Conservation (phyloP, 371 early-diverging fungal species). For the Capillidium heterosporum region DNA sequence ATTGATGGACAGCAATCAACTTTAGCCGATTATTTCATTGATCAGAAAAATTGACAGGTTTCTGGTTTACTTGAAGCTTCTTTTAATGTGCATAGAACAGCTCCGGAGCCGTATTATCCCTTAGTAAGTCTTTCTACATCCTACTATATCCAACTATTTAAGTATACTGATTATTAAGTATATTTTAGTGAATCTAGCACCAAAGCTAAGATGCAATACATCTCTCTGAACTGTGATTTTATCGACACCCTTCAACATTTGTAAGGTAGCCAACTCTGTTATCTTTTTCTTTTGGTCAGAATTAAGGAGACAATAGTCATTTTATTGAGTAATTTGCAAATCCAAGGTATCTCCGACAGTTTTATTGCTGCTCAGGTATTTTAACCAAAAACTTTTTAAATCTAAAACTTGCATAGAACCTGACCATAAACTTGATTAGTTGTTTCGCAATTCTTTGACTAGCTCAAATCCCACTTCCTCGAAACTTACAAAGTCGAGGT, state of each 20-base stretch:
- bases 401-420: not conserved
- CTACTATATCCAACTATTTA: no score
- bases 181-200: no score
- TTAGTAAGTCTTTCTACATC: no score
- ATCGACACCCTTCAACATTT: slow-evolving; percentile 69
- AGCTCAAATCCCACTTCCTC: slow-evolving; percentile 56
- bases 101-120: no score
- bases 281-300: slow-evolving; percentile 68
- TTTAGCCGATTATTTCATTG: no score
- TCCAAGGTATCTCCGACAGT: slow-evolving; percentile 66
- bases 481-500: slow-evolving; percentile 34
- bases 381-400: not conserved
- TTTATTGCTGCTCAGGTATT: slow-evolving; percentile 42
- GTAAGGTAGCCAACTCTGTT: slow-evolving; percentile 78
- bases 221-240: slow-evolving; percentile 18
- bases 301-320: slow-evolving; percentile 78
- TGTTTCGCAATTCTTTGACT: slow-evolving; percentile 57
- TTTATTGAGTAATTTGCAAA: slow-evolving; percentile 57
- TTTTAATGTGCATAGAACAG: no score
- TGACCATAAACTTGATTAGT: no score
- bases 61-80: no score
- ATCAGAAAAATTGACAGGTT: no score
- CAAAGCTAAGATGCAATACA: not conserved
- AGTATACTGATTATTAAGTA: no score
- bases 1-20: no score